phyloP scores from a whole-genome alignment of 2,329 filamentous ascomycete genomes.

The Pseudogymnoascus sp. region DNA sequence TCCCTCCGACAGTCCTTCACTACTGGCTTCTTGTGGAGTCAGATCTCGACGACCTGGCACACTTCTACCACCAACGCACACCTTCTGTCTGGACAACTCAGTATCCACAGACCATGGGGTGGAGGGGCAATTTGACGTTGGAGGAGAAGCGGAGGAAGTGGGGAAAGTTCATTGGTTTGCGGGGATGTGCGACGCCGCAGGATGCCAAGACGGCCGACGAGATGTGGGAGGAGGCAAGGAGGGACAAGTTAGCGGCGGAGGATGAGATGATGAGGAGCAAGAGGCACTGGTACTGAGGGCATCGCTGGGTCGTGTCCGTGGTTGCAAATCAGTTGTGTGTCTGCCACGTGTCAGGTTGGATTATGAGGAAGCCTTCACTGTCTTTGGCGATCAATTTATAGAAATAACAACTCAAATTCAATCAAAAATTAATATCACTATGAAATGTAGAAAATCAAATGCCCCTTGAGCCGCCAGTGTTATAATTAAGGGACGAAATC shows the following conservation, averaged over 20 bases:
- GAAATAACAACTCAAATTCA: not conserved
- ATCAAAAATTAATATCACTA: not conserved
- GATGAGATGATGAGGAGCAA: constrained; percentile 8
- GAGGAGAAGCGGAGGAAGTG: constrained; percentile 64
- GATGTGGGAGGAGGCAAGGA: constrained; percentile 37
- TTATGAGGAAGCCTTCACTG: not conserved
- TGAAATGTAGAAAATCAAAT: not conserved
- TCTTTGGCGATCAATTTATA: not conserved
- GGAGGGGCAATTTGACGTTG: constrained; percentile 47
- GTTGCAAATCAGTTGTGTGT: not conserved
- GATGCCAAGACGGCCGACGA: constrained; percentile 21
- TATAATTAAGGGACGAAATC: not conserved
- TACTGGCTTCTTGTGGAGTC: constrained; percentile 69
- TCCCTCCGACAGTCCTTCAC: constrained; percentile 60
- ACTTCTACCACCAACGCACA: constrained; percentile 66
- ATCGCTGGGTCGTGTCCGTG: not conserved
- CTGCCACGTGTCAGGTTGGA: not conserved
- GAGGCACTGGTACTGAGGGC: not conserved
- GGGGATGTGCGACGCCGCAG: constrained; percentile 52
- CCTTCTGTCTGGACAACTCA: constrained; percentile 47
- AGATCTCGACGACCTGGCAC: constrained; percentile 63
- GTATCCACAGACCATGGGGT: constrained; percentile 65
- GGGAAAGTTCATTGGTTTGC: constrained; percentile 66
- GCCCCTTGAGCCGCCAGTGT: not conserved
- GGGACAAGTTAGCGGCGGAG: not conserved